Conservation (phyloP, 1,284 basidiomycete species). For the Chiua sp. region DNA sequence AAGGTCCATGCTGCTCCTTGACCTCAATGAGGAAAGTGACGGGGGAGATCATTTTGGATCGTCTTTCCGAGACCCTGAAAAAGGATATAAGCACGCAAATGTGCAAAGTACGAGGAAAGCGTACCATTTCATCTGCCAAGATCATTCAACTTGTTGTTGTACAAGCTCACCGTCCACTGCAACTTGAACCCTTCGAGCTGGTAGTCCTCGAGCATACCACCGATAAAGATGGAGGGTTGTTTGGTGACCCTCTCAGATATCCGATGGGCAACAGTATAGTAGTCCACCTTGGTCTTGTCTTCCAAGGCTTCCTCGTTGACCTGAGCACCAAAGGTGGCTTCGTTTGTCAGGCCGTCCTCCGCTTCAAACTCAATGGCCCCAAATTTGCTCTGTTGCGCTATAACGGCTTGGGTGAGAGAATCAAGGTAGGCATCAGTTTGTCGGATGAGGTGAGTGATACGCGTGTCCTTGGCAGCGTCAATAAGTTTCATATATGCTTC, state of each 20-base stretch:
- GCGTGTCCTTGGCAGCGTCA: conserved; percentile 99
- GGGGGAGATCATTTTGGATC: too few species aligned
- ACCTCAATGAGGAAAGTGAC: too few species aligned
- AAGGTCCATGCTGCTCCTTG: too few species aligned
- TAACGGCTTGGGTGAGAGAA: conserved; percentile 93
- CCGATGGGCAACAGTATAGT: conserved; percentile 95
- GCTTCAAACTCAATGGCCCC: conserved; percentile 51
- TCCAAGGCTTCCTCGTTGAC: conserved; percentile 62
- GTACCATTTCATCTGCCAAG: conserved; percentile 97
- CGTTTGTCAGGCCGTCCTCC: conserved; percentile 80
- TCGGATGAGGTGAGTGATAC: conserved; percentile 95
- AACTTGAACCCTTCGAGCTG: conserved; percentile 91
- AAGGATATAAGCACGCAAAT: conserved; percentile 16
- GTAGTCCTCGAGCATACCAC: conserved; percentile 91
- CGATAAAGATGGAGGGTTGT: conserved; percentile 86
- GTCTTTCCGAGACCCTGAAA: conserved; percentile 88
- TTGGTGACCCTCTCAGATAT: conserved; percentile 88
- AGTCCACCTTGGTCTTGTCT: conserved; percentile 87
- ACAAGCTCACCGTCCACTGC: conserved; percentile 99
- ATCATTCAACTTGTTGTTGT: conserved; percentile 99
- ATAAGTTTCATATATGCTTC: conserved; percentile 99
- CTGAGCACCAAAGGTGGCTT: conserved; percentile 91
- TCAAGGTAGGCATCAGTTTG: conserved; percentile 98
- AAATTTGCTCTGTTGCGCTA: conserved; percentile 91
- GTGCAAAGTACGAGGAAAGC: conserved; percentile 25